Conservation (phyloP, 768 basidiomycete species). For the Russula olivacea region DNA sequence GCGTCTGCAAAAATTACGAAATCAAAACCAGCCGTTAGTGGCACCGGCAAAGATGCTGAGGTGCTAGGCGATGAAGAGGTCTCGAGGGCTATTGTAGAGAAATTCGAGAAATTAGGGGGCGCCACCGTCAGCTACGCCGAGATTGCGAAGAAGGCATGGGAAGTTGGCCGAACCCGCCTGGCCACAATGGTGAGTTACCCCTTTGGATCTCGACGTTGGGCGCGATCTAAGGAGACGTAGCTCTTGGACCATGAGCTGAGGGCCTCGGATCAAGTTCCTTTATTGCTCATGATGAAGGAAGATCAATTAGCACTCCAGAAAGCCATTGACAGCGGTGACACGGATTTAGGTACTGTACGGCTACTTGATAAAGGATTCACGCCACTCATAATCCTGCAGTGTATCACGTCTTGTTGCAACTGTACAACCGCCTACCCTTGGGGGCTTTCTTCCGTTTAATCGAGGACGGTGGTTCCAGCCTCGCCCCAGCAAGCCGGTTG, state of each 20-base stretch:
- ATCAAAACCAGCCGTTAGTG: conserved; percentile 54
- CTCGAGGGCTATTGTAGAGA: conserved; percentile 79
- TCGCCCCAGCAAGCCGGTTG: conserved; percentile 69
- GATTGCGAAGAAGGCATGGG: conserved; percentile 91
- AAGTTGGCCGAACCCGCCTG: conserved; percentile 68
- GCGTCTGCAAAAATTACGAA: conserved; percentile 85
- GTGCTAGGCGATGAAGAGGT: conserved; percentile 69
- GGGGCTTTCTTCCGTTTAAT: conserved; percentile 93
- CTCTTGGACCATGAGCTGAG: conserved; percentile 86
- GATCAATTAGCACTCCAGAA: conserved; percentile 82
- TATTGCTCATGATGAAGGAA: conserved; percentile 93
- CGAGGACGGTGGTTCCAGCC: conserved; percentile 76
- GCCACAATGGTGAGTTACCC: conserved; percentile 65
- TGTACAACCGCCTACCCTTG: conserved; percentile 75
- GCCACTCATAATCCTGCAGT: conserved; percentile 42
- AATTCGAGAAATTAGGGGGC: conserved; percentile 78
- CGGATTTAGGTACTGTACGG: conserved; percentile 68
- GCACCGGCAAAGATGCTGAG: conserved; percentile 48
- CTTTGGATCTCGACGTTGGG: neutral
- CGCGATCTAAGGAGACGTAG: conserved; percentile 34
- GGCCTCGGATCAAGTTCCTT: conserved; percentile 88
- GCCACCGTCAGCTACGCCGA: conserved; percentile 87
- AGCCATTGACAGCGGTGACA: conserved; percentile 92
- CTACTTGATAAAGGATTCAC: neutral
- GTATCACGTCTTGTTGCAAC: conserved; percentile 85